Percentiles rank a stretch among this genome's conserved stretches.
Evolutionary conservation across 2,329 filamentous ascomycete species (phyloP).

Genomic region (Pseudocercospora vitis): DNA sequence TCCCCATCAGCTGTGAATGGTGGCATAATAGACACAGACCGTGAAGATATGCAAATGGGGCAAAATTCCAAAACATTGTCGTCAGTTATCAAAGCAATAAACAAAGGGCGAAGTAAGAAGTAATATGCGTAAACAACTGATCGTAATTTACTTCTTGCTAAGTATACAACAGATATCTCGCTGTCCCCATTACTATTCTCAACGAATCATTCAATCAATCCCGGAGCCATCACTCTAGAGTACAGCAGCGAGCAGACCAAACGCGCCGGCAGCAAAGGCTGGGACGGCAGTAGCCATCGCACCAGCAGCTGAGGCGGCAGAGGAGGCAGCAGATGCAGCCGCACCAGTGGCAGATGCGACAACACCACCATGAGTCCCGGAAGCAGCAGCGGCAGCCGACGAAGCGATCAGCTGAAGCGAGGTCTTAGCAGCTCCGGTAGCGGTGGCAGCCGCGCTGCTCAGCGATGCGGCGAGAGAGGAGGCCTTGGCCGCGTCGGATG

Average conservation of each 20-base stretch:
- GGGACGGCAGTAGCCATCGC: neutral
- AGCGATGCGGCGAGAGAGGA: neutral
- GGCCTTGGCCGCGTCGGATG: neutral
- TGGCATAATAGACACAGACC: no score
- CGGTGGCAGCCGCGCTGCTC: neutral
- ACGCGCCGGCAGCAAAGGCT: neutral
- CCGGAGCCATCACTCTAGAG: neutral
- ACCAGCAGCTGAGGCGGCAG: conserved; percentile 1
- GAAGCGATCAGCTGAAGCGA: neutral
- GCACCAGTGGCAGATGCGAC: neutral
- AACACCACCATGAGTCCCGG: neutral
- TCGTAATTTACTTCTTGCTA: no score
- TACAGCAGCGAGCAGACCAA: neutral
- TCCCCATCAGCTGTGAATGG: no score
- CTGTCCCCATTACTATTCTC: no score
- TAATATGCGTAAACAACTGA: no score
- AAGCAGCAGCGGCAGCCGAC: neutral
- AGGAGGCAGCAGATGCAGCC: no score
- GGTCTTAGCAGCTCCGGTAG: conserved; percentile 1
- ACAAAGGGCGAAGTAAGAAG: no score
- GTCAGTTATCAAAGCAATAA: no score
- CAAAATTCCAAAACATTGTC: no score
- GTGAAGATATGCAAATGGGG: no score
- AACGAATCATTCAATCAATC: no score
- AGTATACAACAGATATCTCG: no score